Base-by-base conservation (phyloP, 306 rosid species). In the Pueraria montana region DNA sequence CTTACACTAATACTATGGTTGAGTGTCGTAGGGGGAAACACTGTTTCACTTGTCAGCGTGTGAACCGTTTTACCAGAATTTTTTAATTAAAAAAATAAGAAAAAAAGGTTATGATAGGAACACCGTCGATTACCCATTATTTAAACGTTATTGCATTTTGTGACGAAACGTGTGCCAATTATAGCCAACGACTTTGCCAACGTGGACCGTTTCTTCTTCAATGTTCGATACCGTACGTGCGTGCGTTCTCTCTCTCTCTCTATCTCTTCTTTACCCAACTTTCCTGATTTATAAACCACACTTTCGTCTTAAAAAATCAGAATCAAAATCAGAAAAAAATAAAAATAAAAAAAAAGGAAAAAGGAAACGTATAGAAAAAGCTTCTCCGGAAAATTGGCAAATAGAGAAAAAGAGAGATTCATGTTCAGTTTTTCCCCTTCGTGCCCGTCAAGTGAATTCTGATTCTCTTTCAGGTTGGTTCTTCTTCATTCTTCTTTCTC, bases 281-380 rank as follows among this genome's bases (percentile, higher is more conserved):
- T 24, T 20, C 64, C 20, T 36, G 11, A 59, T 48, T 32, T 86
- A 80, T 80, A 83, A 87, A 46, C 89, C 87, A 87, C 89, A 87
- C 45, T 71, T 80, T 80, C 3, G 17, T 59, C 62, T 20, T 18
- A 10, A 69, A 79, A 79, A 80, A 74, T 82, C 59, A 59, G 5
- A 58, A 34, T 34, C 5, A 71, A 16, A 48, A 43, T 8, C 1
- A 55, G 1, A 13, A 21, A 4, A 21, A 11, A 32, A 34, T 6
- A 8, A 8, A 59, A 59, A 5, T 6, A 30, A 2, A 13, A 2
- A 9, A 58, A 52, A 4, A 32, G 20, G 45, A 53, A 14, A 48
- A 13, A 23, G 11, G 13, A 32, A 84, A 77, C 90, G 71, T 84
- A 45, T 11, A 10, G 27, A 65, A 49, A 65, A 71, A 49, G 66